phyloP scores from a whole-genome alignment of 768 basidiomycete species.

The Rhodotorula paludigena region DNA sequence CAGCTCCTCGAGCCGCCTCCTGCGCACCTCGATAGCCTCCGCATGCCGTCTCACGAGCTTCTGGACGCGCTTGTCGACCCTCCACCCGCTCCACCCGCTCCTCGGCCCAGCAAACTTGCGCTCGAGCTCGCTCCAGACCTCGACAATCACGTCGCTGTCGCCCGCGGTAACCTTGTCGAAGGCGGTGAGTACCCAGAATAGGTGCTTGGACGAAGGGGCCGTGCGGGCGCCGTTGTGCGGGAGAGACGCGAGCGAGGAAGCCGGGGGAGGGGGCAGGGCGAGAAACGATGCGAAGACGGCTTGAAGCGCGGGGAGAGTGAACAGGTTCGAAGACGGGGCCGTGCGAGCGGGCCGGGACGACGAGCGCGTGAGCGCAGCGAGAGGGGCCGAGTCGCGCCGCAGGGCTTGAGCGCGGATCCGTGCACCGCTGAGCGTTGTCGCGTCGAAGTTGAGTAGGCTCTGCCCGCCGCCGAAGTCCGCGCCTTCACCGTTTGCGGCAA shows the following conservation, averaged over 20 bases:
- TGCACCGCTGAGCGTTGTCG: not conserved
- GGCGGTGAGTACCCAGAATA: slow-evolving; percentile 67
- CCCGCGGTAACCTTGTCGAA: slow-evolving; percentile 60
- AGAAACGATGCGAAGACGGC: slow-evolving; percentile 62
- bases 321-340: slow-evolving; percentile 47
- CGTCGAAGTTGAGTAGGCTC: not conserved
- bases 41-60: not conserved
- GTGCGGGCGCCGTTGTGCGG: slow-evolving; percentile 43
- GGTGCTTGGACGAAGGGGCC: slow-evolving; percentile 49
- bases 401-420: slow-evolving; percentile 2
- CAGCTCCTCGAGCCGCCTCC: not conserved
- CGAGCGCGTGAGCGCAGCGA: not conserved
- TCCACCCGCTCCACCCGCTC: slow-evolving; percentile 20
- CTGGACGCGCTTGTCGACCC: slow-evolving; percentile 12
- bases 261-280: slow-evolving; percentile 47
- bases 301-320: slow-evolving; percentile 60
- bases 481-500: too few relatives aligned
- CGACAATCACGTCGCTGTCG: slow-evolving; percentile 55
- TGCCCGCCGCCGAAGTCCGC: too few relatives aligned
- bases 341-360: too few relatives aligned
- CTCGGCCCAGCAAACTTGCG: slow-evolving; percentile 52
- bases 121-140: slow-evolving; percentile 59
- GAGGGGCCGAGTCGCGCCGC: not conserved
- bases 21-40: not conserved
- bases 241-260: not conserved